Base-by-base conservation (phyloP, 768 basidiomycete genomes). In the Mycena epipterygia region DNA sequence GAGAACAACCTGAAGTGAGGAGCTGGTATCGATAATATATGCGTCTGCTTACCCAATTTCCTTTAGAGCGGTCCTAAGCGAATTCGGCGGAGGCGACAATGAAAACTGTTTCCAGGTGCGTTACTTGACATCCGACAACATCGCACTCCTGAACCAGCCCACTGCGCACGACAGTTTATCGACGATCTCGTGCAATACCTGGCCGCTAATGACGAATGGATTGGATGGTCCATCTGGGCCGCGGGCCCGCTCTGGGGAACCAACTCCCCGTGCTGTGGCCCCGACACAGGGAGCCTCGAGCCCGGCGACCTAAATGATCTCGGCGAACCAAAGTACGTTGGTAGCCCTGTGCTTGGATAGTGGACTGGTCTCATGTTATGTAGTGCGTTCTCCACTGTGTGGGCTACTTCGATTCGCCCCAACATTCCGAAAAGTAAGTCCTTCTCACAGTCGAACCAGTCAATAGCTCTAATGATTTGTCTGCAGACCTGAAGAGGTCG, bases 141-240 rank as follows among this genome's bases (percentile, higher is more conserved):
- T 19, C 39, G 25, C 23, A 39, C 23, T 41, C 16, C 25, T 13
- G 7, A 7, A 9, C 12, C 56, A n/a, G 16, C 9, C 8, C 44
- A 21, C 7, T 49, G 3, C 7, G 44, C 46, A 27, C 23, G 2
- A 12, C 55, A 81, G 80, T 68, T 81, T 46, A 74, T 84, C 55
- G 79, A 82, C 27, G 83, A 85, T n/a, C 69, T 86, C 75, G 75
- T 86, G 3, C 77, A 75, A 39, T 86, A 84, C 73, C 76, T 86
- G 58, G 73, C 75, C 3, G 75, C 78, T 17, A 86, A 86, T 68
- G 83, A 84, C 46, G 85, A 79, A 35, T 86, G 85, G 73, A 86
- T 86, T 52, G 85, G 85, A 17, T 86, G 85, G 85, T 64, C 83
- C 3, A 82, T 84, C 49, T 86, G 85, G 85, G 85, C 85, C 69